Evolutionary conservation across 2,329 filamentous ascomycete species (phyloP), one percentile per base, ranked within the genome.

Genomic region (Diplodia mutila): DNA sequence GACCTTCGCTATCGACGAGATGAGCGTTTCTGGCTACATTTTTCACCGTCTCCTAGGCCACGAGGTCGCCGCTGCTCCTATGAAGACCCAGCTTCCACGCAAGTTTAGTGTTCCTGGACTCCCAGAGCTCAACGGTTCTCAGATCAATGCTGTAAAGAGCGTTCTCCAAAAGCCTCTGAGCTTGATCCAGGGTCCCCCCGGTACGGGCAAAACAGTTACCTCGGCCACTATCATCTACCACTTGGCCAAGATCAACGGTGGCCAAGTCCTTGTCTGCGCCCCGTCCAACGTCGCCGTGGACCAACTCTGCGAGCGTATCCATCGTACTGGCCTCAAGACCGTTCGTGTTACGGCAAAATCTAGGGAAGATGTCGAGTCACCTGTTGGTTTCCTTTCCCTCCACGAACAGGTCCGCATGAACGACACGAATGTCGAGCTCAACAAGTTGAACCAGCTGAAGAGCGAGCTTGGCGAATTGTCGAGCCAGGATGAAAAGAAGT

Each of bases 191-290:
- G 95, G 95, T 0, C 95, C 95, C 69, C 95, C 95, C 0, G 95
- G 95, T 76, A 99, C 95, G 4, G 95, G 95, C 76, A 99, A 99
- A 85, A 99, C 95, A 0, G 95, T 99, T 68, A 99, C 95, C 18
- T 99, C 95, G 42, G 95, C 95, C 39, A 99, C 95, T 1, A 97
- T 99, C 78, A 99, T 99, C 77, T 98, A 97, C 76, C 95, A 99
- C 77, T 85, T 99, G 68, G 93, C 93, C 72, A 98, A 97, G 82
- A 91, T 96, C 80, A 98, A 94, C 73, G 93, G 91, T 70, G 93
- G 94, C 65, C 95, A 97, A 75, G 94, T 99, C 4, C 85, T 99
- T 42, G 95, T 99, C 54, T 99, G 95, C 75, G 95, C 95, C 18
- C 95, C 95, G 0, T 99, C 95, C 61, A 99, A 99, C 84, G 95